phyloP scores from a whole-genome alignment of 2,329 filamentous ascomycete genomes.

The Rhexocercosporidium sp. region DNA sequence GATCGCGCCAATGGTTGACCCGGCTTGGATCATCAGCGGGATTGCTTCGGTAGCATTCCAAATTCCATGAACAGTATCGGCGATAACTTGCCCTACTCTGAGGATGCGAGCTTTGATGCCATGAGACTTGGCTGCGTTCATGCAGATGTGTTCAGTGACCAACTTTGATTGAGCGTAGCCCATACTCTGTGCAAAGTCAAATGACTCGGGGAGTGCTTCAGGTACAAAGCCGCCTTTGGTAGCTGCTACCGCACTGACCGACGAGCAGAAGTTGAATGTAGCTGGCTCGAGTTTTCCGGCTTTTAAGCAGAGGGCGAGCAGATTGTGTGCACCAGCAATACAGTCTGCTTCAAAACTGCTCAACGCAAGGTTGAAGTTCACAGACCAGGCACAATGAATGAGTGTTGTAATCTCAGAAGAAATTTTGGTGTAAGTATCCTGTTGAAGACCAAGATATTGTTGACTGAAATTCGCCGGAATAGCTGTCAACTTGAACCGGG shows the following conservation, averaged over 20 bases:
- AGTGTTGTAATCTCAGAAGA: slow-evolving; percentile 45
- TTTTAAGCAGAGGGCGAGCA: slow-evolving; percentile 46
- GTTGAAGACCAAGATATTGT: slow-evolving; percentile 48
- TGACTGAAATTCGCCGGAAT: slow-evolving; percentile 48
- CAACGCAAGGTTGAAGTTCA: slow-evolving; percentile 60
- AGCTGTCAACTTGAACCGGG: slow-evolving; percentile 44
- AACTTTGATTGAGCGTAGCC: slow-evolving; percentile 57
- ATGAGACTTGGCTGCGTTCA: slow-evolving; percentile 40
- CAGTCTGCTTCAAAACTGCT: slow-evolving; percentile 51
- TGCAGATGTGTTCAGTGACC: slow-evolving; percentile 52
- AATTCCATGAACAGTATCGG: slow-evolving; percentile 51
- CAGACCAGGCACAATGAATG: slow-evolving; percentile 60
- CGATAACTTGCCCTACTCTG: slow-evolving; percentile 57
- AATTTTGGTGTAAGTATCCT: slow-evolving; percentile 37
- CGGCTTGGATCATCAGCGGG: slow-evolving; percentile 56
- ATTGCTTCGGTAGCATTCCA: slow-evolving; percentile 54
- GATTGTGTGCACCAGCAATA: slow-evolving; percentile 36
- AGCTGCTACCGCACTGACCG: slow-evolving; percentile 42
- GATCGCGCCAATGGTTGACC: slow-evolving; percentile 51
- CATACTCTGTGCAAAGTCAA: slow-evolving; percentile 48
- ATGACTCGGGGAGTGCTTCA: slow-evolving; percentile 40
- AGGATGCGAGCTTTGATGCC: slow-evolving; percentile 44
- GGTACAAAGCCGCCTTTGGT: slow-evolving; percentile 41
- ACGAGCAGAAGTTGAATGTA: slow-evolving; percentile 47
- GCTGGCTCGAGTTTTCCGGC: slow-evolving; percentile 38